Percentiles rank a stretch among this genome's conserved stretches.
These are phyloP conservation scores for Didymella pinodella DNA, from an alignment of 2,329 filamentous ascomycete genomes.

Conservation along the genomic window DNA sequence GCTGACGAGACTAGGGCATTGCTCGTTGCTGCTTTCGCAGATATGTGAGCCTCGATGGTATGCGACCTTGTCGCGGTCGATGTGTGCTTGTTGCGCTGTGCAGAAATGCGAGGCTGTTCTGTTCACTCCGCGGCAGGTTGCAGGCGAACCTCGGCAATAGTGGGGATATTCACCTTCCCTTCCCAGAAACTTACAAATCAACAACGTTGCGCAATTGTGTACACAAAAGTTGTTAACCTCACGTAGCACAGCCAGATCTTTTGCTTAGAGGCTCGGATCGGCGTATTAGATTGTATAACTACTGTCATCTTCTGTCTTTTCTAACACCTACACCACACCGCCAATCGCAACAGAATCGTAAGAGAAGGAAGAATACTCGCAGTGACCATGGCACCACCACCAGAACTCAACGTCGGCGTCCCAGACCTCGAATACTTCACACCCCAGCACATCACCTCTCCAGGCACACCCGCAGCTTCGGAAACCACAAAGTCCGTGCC, in stretches of 20 bases:
- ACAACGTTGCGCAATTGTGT: conserved; percentile 6
- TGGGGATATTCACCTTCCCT: conserved; percentile 13
- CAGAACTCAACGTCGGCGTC: conserved; percentile 40
- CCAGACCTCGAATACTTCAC: conserved; percentile 55
- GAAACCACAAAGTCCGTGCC: conserved; percentile 27
- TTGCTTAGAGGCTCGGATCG: too few species aligned
- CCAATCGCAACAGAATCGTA: not conserved
- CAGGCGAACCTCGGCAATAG: conserved; percentile 17
- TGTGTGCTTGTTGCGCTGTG: not conserved
- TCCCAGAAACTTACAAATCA: conserved; percentile 20
- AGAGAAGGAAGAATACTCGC: not conserved
- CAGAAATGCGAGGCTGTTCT: not conserved
- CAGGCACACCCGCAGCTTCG: conserved; percentile 45
- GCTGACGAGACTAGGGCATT: too few species aligned
- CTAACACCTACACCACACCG: not conserved
- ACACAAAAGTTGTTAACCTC: not conserved
- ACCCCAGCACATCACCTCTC: conserved; percentile 53
- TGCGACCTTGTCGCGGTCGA: not conserved
- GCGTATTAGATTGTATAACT: not conserved
- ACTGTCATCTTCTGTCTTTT: too few species aligned
- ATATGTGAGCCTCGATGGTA: too few species aligned
- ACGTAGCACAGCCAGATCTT: not conserved
- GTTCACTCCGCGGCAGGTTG: conserved; percentile 2
- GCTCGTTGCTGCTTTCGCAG: too few species aligned
- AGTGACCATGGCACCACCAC: conserved; percentile 26